phyloP scores from a whole-genome alignment of 1,284 basidiomycete genomes.

The Exobasidium rhododendri region DNA sequence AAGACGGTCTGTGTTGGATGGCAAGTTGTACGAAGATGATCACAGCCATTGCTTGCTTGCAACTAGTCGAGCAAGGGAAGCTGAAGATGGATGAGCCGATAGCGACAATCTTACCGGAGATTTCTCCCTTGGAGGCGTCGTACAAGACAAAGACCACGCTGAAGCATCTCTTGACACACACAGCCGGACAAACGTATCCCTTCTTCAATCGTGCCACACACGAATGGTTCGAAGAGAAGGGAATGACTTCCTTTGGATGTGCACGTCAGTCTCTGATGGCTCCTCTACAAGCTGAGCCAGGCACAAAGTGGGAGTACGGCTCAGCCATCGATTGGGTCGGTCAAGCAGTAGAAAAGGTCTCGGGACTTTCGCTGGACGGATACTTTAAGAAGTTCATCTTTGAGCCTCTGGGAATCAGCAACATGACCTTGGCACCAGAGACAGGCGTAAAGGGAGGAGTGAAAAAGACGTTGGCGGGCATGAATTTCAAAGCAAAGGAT shows the following conservation, averaged over 20 bases:
- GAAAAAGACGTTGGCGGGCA: conserved; percentile 24
- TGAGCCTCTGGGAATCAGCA: conserved; percentile 35
- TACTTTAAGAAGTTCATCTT: conserved; percentile 44
- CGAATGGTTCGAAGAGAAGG: conserved; percentile 20
- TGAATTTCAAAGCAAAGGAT: conserved; percentile 19
- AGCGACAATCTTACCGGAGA: conserved; percentile 30
- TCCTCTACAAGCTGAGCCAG: conserved; percentile 34
- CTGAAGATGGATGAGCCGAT: conserved; percentile 41
- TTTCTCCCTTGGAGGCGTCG: conserved; percentile 34
- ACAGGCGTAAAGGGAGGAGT: conserved; percentile 10
- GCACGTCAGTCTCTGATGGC: conserved; percentile 21
- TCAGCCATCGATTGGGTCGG: conserved; percentile 37
- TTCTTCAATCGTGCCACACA: conserved; percentile 35
- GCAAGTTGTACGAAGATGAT: conserved; percentile 49
- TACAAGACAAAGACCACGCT: conserved; percentile 26
- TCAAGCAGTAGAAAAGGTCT: conserved; percentile 29
- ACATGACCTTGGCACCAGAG: conserved; percentile 13
- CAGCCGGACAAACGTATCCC: conserved; percentile 27
- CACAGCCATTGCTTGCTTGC: conserved; percentile 50
- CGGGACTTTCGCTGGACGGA: conserved; percentile 32
- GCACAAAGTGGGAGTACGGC: conserved; percentile 39
- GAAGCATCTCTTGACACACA: conserved; percentile 30
- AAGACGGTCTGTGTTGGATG: conserved; percentile 41
- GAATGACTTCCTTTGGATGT: conserved; percentile 22
- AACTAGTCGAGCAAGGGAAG: conserved; percentile 49